Percentiles rank a stretch among this genome's conserved stretches.
Evolutionary conservation across 1,139 yeast genomes (phyloP).

Genomic region (Protomyces gravidus): DNA sequence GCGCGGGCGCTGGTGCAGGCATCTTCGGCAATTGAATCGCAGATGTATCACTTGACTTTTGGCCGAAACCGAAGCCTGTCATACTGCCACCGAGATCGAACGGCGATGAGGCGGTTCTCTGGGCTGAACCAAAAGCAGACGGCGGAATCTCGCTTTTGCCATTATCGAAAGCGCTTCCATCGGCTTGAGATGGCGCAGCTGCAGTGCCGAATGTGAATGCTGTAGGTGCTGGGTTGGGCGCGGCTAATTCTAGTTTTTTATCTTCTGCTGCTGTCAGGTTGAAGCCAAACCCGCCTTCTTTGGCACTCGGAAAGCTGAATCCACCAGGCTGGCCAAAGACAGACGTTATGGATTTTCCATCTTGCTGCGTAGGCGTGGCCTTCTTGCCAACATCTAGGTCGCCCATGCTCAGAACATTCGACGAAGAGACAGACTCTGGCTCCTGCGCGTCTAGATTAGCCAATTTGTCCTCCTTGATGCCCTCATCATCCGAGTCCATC

Average conservation of each 20-base stretch:
- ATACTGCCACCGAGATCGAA: not conserved
- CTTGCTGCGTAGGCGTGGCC: not conserved
- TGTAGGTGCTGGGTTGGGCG: not conserved
- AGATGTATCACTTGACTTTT: not conserved
- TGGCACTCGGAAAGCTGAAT: not conserved
- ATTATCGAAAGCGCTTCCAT: no score
- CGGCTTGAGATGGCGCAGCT: not conserved
- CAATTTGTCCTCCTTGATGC: slow-evolving; percentile 6
- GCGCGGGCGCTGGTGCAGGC: not conserved
- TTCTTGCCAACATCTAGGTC: not conserved
- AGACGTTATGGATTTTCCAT: not conserved
- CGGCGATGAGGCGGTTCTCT: no score
- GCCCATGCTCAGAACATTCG: not conserved
- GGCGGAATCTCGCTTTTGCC: no score
- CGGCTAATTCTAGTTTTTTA: no score
- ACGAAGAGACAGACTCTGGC: not conserved
- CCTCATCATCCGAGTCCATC: slow-evolving; percentile 8
- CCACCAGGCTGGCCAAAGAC: not conserved
- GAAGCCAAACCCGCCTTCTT: not conserved
- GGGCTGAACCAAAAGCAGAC: not conserved
- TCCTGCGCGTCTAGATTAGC: slow-evolving; percentile 10
- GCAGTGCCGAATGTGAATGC: not conserved
- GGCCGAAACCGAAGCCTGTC: not conserved
- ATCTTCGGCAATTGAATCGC: not conserved
- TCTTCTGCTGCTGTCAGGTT: no score